phyloP scores from a whole-genome alignment of 2,329 filamentous ascomycete species.

The Thielaviopsis musarum region DNA sequence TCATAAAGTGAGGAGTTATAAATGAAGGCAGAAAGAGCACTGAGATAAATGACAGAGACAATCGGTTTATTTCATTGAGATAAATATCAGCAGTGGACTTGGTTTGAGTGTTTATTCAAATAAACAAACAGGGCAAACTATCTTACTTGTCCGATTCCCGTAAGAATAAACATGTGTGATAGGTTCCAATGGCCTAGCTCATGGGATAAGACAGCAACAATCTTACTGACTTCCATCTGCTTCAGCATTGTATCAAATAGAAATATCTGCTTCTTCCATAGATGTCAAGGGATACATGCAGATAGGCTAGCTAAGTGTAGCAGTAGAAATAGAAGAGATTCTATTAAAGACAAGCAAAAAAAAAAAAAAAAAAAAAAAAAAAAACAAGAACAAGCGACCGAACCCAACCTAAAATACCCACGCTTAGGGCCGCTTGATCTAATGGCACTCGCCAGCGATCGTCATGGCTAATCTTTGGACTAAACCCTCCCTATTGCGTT shows the following conservation, averaged over 20 bases:
- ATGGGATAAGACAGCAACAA: slow-evolving; percentile 53
- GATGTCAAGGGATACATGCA: no score
- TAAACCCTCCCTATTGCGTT: no score
- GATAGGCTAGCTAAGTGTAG: no score
- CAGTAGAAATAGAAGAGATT: slow-evolving; percentile 85
- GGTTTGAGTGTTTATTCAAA: neutral
- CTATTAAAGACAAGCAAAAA: no score
- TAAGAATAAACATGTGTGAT: neutral
- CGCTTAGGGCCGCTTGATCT: no score
- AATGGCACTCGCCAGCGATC: no score
- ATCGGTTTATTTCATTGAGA: neutral
- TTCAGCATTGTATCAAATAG: slow-evolving; percentile 97
- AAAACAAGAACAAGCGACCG: no score
- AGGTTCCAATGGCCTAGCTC: neutral
- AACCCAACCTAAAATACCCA: no score
- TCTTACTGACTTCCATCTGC: slow-evolving; percentile 81
- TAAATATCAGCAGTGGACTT: neutral
- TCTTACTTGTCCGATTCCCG: neutral
- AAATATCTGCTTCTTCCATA: slow-evolving; percentile 99
- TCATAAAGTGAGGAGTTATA: neutral
- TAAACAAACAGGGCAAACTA: neutral
- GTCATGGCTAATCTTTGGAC: no score
- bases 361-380: no score
- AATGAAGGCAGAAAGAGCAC: neutral
- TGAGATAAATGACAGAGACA: neutral